Conservation (phyloP, 2,329 filamentous ascomycete species). For the Ceratocystis cubensis region DNA sequence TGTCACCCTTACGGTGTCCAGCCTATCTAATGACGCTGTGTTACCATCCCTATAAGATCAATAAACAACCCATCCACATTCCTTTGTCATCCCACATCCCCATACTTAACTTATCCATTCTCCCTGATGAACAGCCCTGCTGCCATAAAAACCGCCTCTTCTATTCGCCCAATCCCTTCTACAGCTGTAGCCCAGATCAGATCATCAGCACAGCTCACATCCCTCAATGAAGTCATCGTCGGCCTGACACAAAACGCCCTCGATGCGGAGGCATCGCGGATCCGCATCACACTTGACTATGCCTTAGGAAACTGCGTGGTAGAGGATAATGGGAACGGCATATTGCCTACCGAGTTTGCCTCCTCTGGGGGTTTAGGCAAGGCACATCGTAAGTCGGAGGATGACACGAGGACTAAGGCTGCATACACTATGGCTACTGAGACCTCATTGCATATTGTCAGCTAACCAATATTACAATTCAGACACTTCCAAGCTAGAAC, state of each 20-base stretch:
- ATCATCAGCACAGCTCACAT: constrained; percentile 69
- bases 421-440: not conserved
- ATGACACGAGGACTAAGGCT: not conserved
- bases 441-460: not conserved
- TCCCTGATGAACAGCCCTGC: not conserved
- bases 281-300: constrained; percentile 64
- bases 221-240: constrained; percentile 55
- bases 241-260: constrained; percentile 73
- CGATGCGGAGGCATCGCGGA: constrained; percentile 58
- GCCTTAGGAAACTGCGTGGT: constrained; percentile 61
- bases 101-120: not conserved
- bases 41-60: not conserved
- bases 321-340: constrained; percentile 76
- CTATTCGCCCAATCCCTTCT: constrained; percentile 55
- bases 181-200: constrained; percentile 67
- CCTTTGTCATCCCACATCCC: not conserved
- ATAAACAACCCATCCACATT: not conserved
- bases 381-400: constrained; percentile 47
- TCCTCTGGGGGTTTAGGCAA: constrained; percentile 58
- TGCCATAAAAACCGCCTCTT: not conserved
- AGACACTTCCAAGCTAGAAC: constrained; percentile 18
- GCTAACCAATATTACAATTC: not conserved
- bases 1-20: not conserved
- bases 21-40: not conserved
- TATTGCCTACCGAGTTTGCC: constrained; percentile 59